These are phyloP conservation scores for Quercus lobata DNA, from an alignment of 331 rosid species.

Conservation along the genomic window DNA sequence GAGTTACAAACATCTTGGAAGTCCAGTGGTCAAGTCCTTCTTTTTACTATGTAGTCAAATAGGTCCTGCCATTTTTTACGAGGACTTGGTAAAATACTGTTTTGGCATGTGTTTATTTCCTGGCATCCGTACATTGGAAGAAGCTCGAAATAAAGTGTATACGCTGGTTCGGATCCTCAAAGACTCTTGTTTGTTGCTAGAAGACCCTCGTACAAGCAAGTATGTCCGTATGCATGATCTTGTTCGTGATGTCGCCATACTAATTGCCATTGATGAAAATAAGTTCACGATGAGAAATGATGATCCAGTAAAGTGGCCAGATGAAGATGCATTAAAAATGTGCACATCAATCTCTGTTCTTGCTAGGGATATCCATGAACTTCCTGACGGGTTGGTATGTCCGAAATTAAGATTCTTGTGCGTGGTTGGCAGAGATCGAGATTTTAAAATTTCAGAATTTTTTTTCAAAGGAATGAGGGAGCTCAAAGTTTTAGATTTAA, in stretches of 20 bases:
- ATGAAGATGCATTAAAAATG: too few species aligned
- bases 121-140: background rate
- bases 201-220: background rate
- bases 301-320: too few species aligned
- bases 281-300: background rate
- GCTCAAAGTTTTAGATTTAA: conserved; percentile 18
- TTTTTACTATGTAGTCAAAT: background rate
- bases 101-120: background rate
- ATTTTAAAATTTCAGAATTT: background rate
- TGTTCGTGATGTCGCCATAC: background rate
- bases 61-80: accelerated
- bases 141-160: background rate
- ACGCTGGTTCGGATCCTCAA: background rate
- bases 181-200: background rate
- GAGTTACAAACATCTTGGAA: background rate
- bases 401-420: background rate
- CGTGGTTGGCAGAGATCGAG: accelerated
- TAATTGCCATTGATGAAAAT: background rate
- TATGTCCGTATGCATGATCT: background rate
- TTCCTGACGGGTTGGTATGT: background rate
- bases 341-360: background rate
- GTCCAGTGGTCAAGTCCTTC: background rate
- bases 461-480: background rate
- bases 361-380: background rate
- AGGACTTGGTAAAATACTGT: background rate